phyloP scores from a whole-genome alignment of 495 filamentous ascomycete genomes.

The Tuber magnatum region DNA sequence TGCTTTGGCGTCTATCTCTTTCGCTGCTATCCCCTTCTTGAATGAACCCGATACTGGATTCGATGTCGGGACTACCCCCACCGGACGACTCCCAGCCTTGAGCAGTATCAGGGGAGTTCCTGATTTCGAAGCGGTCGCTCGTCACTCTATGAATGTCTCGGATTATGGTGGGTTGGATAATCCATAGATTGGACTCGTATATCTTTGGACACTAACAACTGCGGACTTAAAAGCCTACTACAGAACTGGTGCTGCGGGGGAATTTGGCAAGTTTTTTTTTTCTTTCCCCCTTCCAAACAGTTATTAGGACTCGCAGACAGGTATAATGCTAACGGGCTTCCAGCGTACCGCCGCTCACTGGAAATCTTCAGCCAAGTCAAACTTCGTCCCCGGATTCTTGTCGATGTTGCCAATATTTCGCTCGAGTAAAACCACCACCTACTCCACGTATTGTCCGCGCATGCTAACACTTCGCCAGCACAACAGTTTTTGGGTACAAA shows the following conservation, averaged over 20 bases:
- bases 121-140: background rate
- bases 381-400: slow-evolving; percentile 37
- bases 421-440: background rate
- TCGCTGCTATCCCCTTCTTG: slow-evolving; percentile 15
- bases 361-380: slow-evolving; percentile 41
- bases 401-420: slow-evolving; percentile 42
- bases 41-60: slow-evolving; percentile 21
- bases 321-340: background rate
- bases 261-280: slow-evolving; percentile 33
- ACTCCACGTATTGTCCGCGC: background rate
- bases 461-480: slow-evolving; percentile 6
- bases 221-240: slow-evolving; percentile 40
- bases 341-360: slow-evolving; percentile 44
- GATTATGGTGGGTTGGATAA: slow-evolving; percentile 9
- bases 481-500: slow-evolving; percentile 43
- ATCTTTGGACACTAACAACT: background rate
- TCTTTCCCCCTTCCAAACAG: too few species aligned
- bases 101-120: background rate
- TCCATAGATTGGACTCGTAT: background rate
- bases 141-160: slow-evolving; percentile 10
- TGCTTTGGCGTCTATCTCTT: background rate
- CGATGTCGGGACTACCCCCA: background rate
- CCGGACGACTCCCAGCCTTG: slow-evolving; percentile 8
- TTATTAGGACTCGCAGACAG: background rate
- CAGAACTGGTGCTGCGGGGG: slow-evolving; percentile 44